Evolutionary conservation across 495 filamentous ascomycete species (phyloP), one percentile per base, ranked within the genome.

Genomic region (Xylaria castorea): DNA sequence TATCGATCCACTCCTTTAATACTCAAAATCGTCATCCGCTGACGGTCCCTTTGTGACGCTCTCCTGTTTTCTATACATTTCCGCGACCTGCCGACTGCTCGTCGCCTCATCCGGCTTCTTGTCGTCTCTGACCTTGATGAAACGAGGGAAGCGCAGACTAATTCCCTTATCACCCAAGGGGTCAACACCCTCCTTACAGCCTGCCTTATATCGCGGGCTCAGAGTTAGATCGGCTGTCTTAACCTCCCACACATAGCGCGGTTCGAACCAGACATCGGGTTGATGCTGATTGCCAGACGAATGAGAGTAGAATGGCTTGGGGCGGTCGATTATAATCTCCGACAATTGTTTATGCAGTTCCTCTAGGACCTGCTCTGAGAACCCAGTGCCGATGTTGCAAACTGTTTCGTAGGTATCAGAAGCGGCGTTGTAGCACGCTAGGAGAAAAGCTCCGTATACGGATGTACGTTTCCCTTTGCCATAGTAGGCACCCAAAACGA

Each of bases 11-110:
- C n/a, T 34, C 50, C 38, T 22, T 74, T 81, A 99, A 84, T 99
- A 99, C 84, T 99, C 96, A 83, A 97, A 99, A 83, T 98, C 94
- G 87, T 98, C 97, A 87, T 99, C 96, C 66, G 95, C 94, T 16
- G 90, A 91, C 27, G 91, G 90, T 2, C 89, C 91, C 81, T 94
- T 87, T 6, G 86, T 82, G 40, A 97, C 93, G 66, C 90, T 90
- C 82, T 97, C 95, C 85, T 99, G 96, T 83, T 92, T 95, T 73
- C 90, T 87, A 85, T 98, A 99, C 95, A 99, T 97, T 81, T 99
- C 96, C 7, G 94, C 94, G 20, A 98, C 91, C 79, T 93, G 92
- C 66, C 91, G 85, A 55, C 88, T 92, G 25, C 85, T 92, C 30
- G 95, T 98, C 46, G 96, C 97, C 82, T 96, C 87, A 44, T 97